phyloP scores from a whole-genome alignment of 345 rosid genomes.

The Angophora floribunda region DNA sequence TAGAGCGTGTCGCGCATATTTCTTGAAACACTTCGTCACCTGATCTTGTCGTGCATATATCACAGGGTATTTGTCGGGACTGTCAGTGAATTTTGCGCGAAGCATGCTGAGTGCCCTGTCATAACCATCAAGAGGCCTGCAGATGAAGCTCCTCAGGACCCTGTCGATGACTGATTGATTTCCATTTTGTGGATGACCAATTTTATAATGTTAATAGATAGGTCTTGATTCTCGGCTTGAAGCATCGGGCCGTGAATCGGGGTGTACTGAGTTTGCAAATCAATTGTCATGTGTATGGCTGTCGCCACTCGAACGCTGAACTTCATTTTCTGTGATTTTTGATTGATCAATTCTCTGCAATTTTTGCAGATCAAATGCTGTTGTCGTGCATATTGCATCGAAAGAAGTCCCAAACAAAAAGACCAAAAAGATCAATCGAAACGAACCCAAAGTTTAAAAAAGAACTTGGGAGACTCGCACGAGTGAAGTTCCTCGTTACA shows the following conservation, averaged over 20 bases:
- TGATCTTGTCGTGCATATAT: neutral
- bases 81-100: conserved; percentile 88
- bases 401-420: neutral
- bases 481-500: neutral
- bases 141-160: conserved; percentile 84
- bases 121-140: conserved; percentile 76
- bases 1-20: neutral
- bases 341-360: neutral
- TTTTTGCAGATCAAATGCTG: neutral
- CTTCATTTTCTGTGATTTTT: neutral
- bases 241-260: neutral
- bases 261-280: neutral
- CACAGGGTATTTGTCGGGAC: conserved; percentile 95
- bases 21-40: neutral
- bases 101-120: conserved; percentile 96
- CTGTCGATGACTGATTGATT: conserved; percentile 64
- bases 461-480: neutral
- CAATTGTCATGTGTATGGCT: neutral
- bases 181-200: neutral
- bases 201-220: neutral
- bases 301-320: neutral
- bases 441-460: neutral
- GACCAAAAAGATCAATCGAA: neutral
- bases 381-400: neutral
- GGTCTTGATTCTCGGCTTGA: neutral